phyloP scores from a whole-genome alignment of 768 basidiomycete genomes.

The Sistotremastrum suecicum region DNA sequence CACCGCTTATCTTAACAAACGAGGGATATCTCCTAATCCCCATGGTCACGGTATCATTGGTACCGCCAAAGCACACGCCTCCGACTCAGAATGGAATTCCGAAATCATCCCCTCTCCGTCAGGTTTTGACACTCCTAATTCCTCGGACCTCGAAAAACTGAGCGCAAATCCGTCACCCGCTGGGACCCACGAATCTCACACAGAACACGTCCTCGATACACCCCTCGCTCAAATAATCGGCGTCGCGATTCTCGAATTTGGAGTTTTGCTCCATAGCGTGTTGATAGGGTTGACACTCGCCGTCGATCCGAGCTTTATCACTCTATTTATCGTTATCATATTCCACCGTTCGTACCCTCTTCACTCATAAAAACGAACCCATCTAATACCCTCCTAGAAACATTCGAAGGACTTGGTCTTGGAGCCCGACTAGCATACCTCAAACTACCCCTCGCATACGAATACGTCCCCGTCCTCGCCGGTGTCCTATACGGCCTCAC shows the following conservation, averaged over 20 bases:
- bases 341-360: conserved; percentile 66
- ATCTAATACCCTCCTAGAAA: conserved; percentile 34
- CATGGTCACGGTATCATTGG: conserved; percentile 45
- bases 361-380: no score
- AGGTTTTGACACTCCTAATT: no score
- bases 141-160: neutral
- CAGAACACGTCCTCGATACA: conserved; percentile 21
- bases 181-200: conserved; percentile 12
- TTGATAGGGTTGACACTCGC: conserved; percentile 86
- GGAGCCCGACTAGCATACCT: conserved; percentile 81
- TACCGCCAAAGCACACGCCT: no score
- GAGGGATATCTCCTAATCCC: conserved; percentile 33
- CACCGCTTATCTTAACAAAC: conserved; percentile 46
- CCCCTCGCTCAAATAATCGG: conserved; percentile 65
- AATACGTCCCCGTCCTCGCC: conserved; percentile 41
- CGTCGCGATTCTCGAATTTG: conserved; percentile 87
- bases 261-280: conserved; percentile 70
- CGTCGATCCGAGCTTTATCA: conserved; percentile 63
- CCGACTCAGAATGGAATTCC: neutral
- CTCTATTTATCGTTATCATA: conserved; percentile 79
- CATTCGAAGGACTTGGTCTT: conserved; percentile 87
- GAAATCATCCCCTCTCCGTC: neutral
- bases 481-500: conserved; percentile 60
- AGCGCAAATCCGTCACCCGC: no score
- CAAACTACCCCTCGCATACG: conserved; percentile 37